Evolutionary conservation across 805 yeast genomes (phyloP).

Genomic region (Hanseniaspora clermontiae): DNA sequence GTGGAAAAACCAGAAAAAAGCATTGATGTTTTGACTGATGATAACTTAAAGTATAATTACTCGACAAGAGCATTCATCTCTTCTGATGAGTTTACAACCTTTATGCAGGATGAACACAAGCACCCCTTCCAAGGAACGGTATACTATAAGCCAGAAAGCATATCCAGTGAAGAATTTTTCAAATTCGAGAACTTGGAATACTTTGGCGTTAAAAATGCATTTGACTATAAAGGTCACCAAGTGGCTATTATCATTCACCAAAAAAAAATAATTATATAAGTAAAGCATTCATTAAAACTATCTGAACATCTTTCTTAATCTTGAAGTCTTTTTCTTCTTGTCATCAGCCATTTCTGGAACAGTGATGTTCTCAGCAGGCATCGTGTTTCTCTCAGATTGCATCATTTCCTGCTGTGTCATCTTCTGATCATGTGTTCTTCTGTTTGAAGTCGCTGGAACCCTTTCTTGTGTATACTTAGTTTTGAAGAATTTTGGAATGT

Average conservation of each 20-base stretch:
- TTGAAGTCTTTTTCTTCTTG: slow-evolving; percentile 36
- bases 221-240: slow-evolving; percentile 19
- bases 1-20: neutral
- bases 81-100: slow-evolving; percentile 11
- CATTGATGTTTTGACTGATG: neutral
- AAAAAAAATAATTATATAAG: slow-evolving; percentile 1
- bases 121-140: slow-evolving; percentile 17
- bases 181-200: slow-evolving; percentile 18
- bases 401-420: slow-evolving; percentile 8
- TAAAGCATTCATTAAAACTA: neutral
- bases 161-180: neutral
- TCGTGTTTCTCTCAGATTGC: slow-evolving; percentile 7
- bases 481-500: slow-evolving; percentile 34
- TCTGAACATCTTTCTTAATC: slow-evolving; percentile 37
- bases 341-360: slow-evolving; percentile 15
- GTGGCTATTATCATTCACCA: slow-evolving; percentile 18
- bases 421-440: slow-evolving; percentile 9
- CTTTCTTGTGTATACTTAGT: neutral
- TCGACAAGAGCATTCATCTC: slow-evolving; percentile 20
- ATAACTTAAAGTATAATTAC: slow-evolving; percentile 2
- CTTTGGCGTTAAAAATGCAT: slow-evolving; percentile 23
- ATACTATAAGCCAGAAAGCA: slow-evolving; percentile 16
- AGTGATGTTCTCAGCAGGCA: slow-evolving; percentile 16
- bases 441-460: slow-evolving; percentile 14
- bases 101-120: neutral